Percentiles rank a stretch among this genome's conserved stretches.
phyloP scores from a whole-genome alignment of 2,329 filamentous ascomycete species.

The Westerdykella sp. region DNA sequence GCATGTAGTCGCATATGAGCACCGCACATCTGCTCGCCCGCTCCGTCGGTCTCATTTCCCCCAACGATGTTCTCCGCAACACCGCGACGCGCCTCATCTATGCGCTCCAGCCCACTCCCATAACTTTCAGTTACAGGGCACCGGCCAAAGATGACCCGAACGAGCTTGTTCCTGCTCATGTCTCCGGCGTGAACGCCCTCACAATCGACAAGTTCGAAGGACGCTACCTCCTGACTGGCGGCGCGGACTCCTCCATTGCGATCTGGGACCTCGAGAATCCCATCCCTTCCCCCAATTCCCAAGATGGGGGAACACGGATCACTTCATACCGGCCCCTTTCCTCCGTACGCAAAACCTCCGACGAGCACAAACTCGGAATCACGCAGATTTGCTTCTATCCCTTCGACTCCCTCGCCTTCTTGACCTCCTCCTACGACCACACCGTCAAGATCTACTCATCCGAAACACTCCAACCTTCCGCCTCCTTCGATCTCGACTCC shows the following conservation, averaged over 20 bases:
- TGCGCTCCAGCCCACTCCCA: constrained; percentile 60
- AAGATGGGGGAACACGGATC: constrained; percentile 4
- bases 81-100: constrained; percentile 61
- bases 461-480: constrained; percentile 53
- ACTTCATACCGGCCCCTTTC: constrained; percentile 22
- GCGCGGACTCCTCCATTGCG: constrained; percentile 75
- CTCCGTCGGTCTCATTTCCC: constrained; percentile 59
- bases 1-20: constrained; percentile 36
- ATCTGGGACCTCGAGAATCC: constrained; percentile 73
- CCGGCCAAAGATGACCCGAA: constrained; percentile 30
- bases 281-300: constrained; percentile 5
- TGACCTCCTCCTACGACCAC: constrained; percentile 73
- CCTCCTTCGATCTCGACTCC: constrained; percentile 61
- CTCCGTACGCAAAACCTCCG: constrained; percentile 22
- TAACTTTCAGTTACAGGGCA: constrained; percentile 64
- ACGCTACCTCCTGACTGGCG: constrained; percentile 72
- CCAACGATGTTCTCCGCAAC: constrained; percentile 57
- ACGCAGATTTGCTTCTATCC: constrained; percentile 74
- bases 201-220: constrained; percentile 79
- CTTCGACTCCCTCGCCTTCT: constrained; percentile 68
- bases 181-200: constrained; percentile 70
- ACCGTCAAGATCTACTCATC: constrained; percentile 70
- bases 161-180: constrained; percentile 57
- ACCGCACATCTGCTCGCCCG: constrained; percentile 64
- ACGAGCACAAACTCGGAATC: constrained; percentile 61